Evolutionary conservation across 1,284 basidiomycete genomes (phyloP), one percentile per base, ranked within the genome.

Genomic region (Apiotrichum gracile): DNA sequence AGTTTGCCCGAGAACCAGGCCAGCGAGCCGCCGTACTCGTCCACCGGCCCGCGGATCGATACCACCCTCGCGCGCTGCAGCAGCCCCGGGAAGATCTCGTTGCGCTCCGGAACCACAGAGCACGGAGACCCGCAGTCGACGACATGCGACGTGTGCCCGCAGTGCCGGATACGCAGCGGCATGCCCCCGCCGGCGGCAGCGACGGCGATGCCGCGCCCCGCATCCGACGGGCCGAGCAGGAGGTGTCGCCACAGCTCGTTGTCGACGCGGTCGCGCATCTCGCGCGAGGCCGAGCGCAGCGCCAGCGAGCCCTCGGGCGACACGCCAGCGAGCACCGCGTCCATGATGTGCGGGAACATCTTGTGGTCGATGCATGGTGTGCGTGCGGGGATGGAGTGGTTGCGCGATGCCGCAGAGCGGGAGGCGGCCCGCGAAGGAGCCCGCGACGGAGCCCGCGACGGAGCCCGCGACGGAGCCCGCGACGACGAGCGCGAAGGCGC

Each of bases 191-290:
- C 42, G 2, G 44, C 43, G 19, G 43, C 21, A 6, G 38, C 19
- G 26, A 37, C 34, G 14, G 21, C 16, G 38, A 42, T n/a, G 29
- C 27, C 31, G 29, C 10, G 8, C n/a, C 42, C 25, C 16, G n/a
- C 19, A 25, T 42, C 14, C 19, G 41, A 47, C 14, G 51, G 33
- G 1, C 29, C 29, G 3, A 49, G 17, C 2, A 24, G 19, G 19
- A 54, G 31, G 42, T 54, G 52, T 8, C 48, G 25, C 25, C 47
- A 41, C 33, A 44, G 42, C 24, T 25, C n/a, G 29, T 37, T 29
- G 38, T 54, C 53, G 10, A 33, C 19, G 10, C 35, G 33, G 43
- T 53, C 51, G 7, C 57, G 51, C 21, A 52, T 43, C 22, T 38
- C 45, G 19, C 24, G 29, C 16, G 51, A 59, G 1, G 46, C 38